These are phyloP conservation scores for Coniochaeta prunicola DNA, from an alignment of 2,329 filamentous ascomycete species.

Conservation along the genomic window DNA sequence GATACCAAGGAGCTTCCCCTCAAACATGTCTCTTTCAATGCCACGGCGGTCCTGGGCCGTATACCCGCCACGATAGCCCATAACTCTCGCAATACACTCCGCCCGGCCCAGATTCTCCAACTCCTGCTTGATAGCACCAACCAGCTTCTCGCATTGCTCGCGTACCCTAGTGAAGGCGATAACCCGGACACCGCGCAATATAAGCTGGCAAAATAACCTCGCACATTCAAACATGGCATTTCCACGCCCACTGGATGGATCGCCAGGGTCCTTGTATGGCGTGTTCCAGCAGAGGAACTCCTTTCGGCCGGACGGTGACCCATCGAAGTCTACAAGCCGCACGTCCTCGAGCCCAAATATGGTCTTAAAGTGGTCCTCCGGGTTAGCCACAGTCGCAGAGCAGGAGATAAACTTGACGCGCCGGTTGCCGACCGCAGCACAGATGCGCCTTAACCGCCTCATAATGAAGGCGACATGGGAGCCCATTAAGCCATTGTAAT, in stretches of 20 bases:
- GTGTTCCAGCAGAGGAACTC: constrained; percentile 99
- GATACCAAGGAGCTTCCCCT: constrained; percentile 86
- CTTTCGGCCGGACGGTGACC: constrained; percentile 85
- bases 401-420: constrained; percentile 88
- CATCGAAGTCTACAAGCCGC: constrained; percentile 79
- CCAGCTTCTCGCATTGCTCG: constrained; percentile 79
- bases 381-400: constrained; percentile 93
- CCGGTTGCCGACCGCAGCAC: constrained; percentile 81
- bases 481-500: constrained; percentile 92
- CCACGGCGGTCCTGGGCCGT: constrained; percentile 80
- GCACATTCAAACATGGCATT: constrained; percentile 82
- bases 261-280: constrained; percentile 81
- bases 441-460: constrained; percentile 79
- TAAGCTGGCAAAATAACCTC: constrained; percentile 80
- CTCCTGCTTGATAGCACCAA: constrained; percentile 73
- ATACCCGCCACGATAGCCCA: constrained; percentile 94
- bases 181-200: constrained; percentile 80
- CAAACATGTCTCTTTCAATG: constrained; percentile 96
- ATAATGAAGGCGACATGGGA: constrained; percentile 94
- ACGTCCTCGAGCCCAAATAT: constrained; percentile 88
- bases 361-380: constrained; percentile 81
- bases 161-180: constrained; percentile 90
- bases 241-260: constrained; percentile 79
- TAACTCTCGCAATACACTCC: constrained; percentile 73
- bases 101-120: constrained; percentile 63